Percentiles rank a stretch among this genome's conserved stretches.
phyloP scores from a whole-genome alignment of 176 grass and related monocot species.

The Olyra latifolia region DNA sequence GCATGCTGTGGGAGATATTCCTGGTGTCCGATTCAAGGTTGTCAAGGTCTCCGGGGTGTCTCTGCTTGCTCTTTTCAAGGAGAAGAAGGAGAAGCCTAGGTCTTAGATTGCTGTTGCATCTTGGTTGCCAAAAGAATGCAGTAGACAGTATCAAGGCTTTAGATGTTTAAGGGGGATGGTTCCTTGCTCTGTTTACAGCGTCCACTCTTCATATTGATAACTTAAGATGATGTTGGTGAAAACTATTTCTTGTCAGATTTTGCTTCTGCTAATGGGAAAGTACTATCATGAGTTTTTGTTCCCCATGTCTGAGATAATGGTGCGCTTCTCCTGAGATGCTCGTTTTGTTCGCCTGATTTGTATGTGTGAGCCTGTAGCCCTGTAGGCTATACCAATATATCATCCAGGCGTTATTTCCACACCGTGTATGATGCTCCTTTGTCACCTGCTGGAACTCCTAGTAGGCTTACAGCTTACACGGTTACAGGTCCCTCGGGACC shows the following conservation, averaged over 20 bases:
- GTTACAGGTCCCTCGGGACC: no score
- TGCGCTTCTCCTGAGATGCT: neutral
- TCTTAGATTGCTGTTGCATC: conserved; percentile 39
- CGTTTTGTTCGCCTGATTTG: neutral
- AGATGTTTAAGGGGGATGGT: conserved; percentile 34
- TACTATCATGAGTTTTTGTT: conserved; percentile 24
- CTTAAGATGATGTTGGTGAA: conserved; percentile 34
- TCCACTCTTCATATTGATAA: conserved; percentile 33
- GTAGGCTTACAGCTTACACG: neutral
- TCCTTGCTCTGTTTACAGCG: conserved; percentile 41
- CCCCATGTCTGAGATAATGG: neutral
- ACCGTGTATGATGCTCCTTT: no score
- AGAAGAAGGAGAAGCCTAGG: conserved; percentile 72
- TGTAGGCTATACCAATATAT: neutral
- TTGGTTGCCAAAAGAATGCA: conserved; percentile 13
- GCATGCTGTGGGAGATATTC: conserved; percentile 72
- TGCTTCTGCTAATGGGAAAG: conserved; percentile 13
- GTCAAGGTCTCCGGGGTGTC: conserved; percentile 78
- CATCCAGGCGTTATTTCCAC: neutral
- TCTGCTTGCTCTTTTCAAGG: conserved; percentile 69
- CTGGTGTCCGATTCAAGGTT: conserved; percentile 70
- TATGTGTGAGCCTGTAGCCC: neutral
- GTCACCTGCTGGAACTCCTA: neutral
- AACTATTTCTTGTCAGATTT: conserved; percentile 26
- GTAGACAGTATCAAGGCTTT: conserved; percentile 10